phyloP scores from a whole-genome alignment of 306 rosid genomes.

The Quercus wislizeni region DNA sequence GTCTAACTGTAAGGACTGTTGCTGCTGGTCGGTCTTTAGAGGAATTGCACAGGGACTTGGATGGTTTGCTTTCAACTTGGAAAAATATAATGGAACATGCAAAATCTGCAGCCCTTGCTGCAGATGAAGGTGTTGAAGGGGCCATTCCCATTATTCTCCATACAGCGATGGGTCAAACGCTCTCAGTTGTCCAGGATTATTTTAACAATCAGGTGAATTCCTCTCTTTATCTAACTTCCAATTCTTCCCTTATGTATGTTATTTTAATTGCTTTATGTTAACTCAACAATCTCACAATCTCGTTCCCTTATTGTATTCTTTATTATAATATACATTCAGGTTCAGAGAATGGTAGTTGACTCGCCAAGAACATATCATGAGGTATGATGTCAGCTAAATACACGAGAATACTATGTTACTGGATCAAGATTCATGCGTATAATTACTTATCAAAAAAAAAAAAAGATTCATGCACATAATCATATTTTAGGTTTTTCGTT shows the following conservation, averaged over 20 bases:
- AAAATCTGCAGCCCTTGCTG: slow-evolving; percentile 91
- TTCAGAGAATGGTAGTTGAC: slow-evolving; percentile 85
- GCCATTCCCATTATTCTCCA: slow-evolving; percentile 89
- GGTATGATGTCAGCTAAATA: slow-evolving; percentile 43
- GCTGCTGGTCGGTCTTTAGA: slow-evolving; percentile 91
- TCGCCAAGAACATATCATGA: slow-evolving; percentile 94
- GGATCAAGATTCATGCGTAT: slow-evolving; percentile 7
- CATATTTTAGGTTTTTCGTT: slow-evolving; percentile 4
- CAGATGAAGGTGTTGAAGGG: slow-evolving; percentile 97
- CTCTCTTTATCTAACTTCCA: slow-evolving; percentile 17
- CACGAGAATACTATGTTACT: slow-evolving; percentile 11
- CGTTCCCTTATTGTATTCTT: slow-evolving; percentile 29
- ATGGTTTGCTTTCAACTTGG: slow-evolving; percentile 85
- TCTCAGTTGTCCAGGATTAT: slow-evolving; percentile 96
- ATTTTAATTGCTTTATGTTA: slow-evolving; percentile 11
- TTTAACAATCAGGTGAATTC: slow-evolving; percentile 69
- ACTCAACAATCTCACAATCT: slow-evolving; percentile 6
- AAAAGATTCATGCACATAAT: neutral
- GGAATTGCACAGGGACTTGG: slow-evolving; percentile 86
- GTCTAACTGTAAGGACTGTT: slow-evolving; percentile 92
- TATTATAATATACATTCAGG: slow-evolving; percentile 48
- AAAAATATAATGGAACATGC: slow-evolving; percentile 82
- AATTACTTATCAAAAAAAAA: no score
- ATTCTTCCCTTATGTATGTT: neutral
- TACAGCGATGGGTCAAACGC: slow-evolving; percentile 94